Base-by-base conservation (phyloP, 2,329 filamentous ascomycete genomes). In the Zalaria sp. region DNA sequence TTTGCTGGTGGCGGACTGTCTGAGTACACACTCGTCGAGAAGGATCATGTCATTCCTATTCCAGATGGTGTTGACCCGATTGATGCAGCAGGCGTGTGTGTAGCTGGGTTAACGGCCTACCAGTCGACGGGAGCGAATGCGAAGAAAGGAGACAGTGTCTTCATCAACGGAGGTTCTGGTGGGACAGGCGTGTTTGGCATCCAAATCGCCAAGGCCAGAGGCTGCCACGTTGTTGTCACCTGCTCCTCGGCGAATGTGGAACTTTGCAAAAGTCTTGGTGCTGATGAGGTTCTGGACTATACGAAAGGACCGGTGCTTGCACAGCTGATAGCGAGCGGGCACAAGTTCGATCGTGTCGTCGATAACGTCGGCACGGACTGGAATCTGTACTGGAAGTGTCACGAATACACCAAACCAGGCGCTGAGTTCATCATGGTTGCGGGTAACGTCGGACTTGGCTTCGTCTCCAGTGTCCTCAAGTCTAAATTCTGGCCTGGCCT, bases 111-210 rank as follows among this genome's bases (percentile, higher is more conserved):
- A 26, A 64, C 63, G 2, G 63, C 61, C 11, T 61, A 57, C 38
- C 61, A 65, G 46, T 54, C 52, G 25, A 48, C 66, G 25, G 48
- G 50, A 4, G 7, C 29, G n/a, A 53, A 61, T 34, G 57, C 59
- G n/a, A 62, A 61, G 44, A 41, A 45, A 9, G 63, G 62, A 5
- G 66, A 72, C 40, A 70, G 66, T 49, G 65, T 82, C 5, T 75
- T 81, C 51, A 70, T 81, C 55, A 81, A 81, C 47, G 77, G 76
- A 8, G 77, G 76, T 0, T 73, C 68, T 4, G 79, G 79, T 6
- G 78, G 78, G 0, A 70, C 66, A 1, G 79, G 79, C 0, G 66
- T 68, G 0, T 79, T 69, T 44, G 71, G 66, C 0, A 74, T 82
- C 40, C 78, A 82, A 52, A 69, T 82, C 36, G 77, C 77, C 6